Base-by-base conservation (phyloP, 768 basidiomycete species). In the Scleroderma bovista region DNA sequence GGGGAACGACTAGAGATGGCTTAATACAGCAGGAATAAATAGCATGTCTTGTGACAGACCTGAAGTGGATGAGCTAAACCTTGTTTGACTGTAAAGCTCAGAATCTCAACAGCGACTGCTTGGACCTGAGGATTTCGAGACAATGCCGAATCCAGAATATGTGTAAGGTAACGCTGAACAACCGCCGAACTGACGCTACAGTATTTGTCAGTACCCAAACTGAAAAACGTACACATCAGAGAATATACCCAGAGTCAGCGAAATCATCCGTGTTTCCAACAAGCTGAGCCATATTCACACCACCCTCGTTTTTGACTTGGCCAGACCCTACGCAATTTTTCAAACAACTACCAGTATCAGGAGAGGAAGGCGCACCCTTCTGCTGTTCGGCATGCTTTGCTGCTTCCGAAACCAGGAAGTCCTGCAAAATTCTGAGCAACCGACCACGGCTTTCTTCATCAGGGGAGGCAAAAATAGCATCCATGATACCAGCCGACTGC, bases 211-310 rank as follows among this genome's bases (percentile, higher is more conserved):
- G 24, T 7, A 43, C 59, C 26, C 31, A 44, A 23, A 33, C 23
- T 15, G 26, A 42, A 23, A 17, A 9, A 40, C 16, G 10, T 15
- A 26, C 16, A 26, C 6, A 29, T 8, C 43, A 22, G 3, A n/a
- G 38, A 48, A 33, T 59, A 9, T 68, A 97, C 96, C 94, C 94
- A 6, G 95, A 97, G 58, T 98, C 96, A 0, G 95, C 93, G 64
- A 98, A 95, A 1, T 87, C 92, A 59, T 93, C 88, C 0, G 93
- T 93, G 59, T 95, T 94, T 1, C 96, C 96, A 3, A 98, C 88
- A 9, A 99, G 74, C 59, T 96, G 92, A 1, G 87, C 86, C 84
- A 99, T 93, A 59, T 94, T 82, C 46, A 97, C 82, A 20, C 80
- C 73, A 7, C 67, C 56, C 0, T 68, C 62, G 8, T 52, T 52